These are phyloP conservation scores for Ceratobasidium sp. DNA, from an alignment of 1,284 basidiomycete species.

Conservation along the genomic window DNA sequence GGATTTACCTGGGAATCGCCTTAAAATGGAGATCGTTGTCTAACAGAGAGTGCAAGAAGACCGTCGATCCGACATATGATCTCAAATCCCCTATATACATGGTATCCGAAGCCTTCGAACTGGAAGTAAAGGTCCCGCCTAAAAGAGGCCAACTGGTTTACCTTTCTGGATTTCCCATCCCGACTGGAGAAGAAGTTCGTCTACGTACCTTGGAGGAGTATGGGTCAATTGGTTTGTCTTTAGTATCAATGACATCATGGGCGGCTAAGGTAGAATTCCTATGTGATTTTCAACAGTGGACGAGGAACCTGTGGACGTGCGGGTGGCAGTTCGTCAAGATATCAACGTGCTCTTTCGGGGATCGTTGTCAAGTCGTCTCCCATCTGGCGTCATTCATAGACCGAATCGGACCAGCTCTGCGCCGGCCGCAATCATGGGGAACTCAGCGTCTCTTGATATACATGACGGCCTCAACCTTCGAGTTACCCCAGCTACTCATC, in stretches of 20 bases:
- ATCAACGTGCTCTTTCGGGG: conserved; percentile 6
- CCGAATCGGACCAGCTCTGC: neutral
- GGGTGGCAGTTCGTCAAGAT: conserved; percentile 2
- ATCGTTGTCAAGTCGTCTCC: neutral
- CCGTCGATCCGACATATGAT: no score
- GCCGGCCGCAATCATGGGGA: neutral
- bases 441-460: neutral
- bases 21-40: neutral
- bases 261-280: neutral
- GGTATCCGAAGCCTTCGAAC: neutral
- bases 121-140: neutral
- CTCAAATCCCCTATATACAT: neutral
- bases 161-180: neutral
- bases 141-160: neutral
- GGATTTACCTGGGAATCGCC: neutral
- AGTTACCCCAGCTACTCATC: neutral
- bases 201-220: conserved; percentile 1
- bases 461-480: neutral
- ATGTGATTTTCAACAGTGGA: neutral
- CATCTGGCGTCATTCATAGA: neutral
- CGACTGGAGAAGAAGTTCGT: neutral
- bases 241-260: neutral
- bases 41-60: neutral
- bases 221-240: neutral
- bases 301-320: neutral